Base-by-base conservation (phyloP, 495 filamentous ascomycete species). In the Mycothermus thermophilus region DNA sequence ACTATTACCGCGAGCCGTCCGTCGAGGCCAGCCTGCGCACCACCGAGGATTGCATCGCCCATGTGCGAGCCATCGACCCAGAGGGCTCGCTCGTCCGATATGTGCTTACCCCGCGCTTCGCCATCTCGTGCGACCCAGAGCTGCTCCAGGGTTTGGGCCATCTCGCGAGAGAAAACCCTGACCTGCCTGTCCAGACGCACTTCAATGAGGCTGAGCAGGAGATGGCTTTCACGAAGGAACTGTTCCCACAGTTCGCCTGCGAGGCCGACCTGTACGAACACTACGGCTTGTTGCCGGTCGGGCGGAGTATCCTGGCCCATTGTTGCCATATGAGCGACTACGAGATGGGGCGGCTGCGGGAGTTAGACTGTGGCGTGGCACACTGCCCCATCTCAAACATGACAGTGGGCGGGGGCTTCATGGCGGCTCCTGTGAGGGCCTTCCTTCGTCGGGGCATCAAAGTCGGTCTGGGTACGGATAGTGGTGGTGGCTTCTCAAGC, bases 381-480 rank as follows among this genome's bases (percentile, higher is more conserved):
- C 74, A 77, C 32, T 80, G 77, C 27, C 77, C 77, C 1, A 59
- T 74, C 22, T 59, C 73, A 0, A 81, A 79, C 39, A 74, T 74
- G 35, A 75, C 72, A 0, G 68, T 77, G 23, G 67, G 71, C 10
- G 68, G 62, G 9, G 64, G 63, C 9, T 75, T 74, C 35, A 74
- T 76, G 60, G 67, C 72, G 3, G 72, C 75, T 3, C 72, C 72
- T 0, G 52, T 77, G 1, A 59, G 73, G 14, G 66, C 68, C 25
- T 72, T 75, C 35, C 47, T 79, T 8, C 50, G 59, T 8, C 57
- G 60, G 3, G 74, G 64, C 0, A 68, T 80, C 34, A 78, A 79
- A 42, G 71, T 81, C 9, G 75, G 74, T 0, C 48, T 81, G 12
- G 77, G 77, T 0, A 79, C 77, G 0, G 77, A 82, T 39, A 73